These are phyloP conservation scores for Suhomyces tanzawaensis DNA, from an alignment of 805 yeast genomes.

Conservation along the genomic window DNA sequence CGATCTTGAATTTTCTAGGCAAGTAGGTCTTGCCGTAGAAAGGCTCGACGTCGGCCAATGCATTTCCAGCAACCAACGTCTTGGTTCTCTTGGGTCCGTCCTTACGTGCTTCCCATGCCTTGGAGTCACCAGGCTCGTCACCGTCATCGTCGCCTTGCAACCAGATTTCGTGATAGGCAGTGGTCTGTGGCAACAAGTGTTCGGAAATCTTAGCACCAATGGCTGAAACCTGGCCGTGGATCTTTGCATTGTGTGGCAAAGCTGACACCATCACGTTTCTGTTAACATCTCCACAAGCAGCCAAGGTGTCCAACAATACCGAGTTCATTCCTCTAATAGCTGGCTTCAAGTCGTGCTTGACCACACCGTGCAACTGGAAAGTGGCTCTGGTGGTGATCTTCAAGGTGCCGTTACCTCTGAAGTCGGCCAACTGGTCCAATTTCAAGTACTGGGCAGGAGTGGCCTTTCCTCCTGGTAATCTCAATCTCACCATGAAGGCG, in stretches of 20 bases:
- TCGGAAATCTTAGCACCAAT: constrained; percentile 70
- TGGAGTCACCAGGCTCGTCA: constrained; percentile 65
- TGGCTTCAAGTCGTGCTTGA: constrained; percentile 84
- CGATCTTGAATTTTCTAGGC: constrained; percentile 95
- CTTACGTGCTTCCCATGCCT: constrained; percentile 60
- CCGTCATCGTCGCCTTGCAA: constrained; percentile 76
- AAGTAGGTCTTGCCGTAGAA: constrained; percentile 80
- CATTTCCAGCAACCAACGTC: constrained; percentile 81
- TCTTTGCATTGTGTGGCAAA: constrained; percentile 78
- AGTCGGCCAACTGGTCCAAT: constrained; percentile 76
- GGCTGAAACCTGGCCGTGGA: constrained; percentile 71
- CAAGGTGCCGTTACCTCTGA: constrained; percentile 87
- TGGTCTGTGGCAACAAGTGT: constrained; percentile 81
- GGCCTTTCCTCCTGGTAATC: constrained; percentile 91
- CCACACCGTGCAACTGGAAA: constrained; percentile 92
- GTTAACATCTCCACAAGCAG: constrained; percentile 98
- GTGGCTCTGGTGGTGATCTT: constrained; percentile 97
- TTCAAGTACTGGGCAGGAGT: constrained; percentile 86
- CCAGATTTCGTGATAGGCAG: constrained; percentile 98
- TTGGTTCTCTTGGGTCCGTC: constrained; percentile 80
- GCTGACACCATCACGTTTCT: constrained; percentile 94
- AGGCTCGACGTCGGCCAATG: constrained; percentile 82
- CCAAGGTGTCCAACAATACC: constrained; percentile 87
- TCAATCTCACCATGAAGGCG: constrained; percentile 94
- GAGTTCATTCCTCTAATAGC: constrained; percentile 92